Evolutionary conservation across 2,329 filamentous ascomycete species (phyloP), one percentile per base, ranked within the genome.

Genomic region (Sarocladiaceae sp.): DNA sequence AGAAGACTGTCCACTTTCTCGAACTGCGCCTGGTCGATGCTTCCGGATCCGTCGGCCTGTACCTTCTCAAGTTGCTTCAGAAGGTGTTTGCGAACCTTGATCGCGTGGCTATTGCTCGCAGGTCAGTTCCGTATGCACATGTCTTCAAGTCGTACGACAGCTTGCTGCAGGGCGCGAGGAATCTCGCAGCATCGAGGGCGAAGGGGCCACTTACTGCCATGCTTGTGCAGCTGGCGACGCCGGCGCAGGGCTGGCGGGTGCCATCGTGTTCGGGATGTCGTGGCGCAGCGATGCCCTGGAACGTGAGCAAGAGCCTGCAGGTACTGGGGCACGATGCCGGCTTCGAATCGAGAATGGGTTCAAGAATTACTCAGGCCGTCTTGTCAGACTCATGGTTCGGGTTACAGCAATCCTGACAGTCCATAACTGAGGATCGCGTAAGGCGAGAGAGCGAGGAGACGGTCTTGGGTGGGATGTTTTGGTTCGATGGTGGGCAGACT

Each of bases 51-150:
- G 26, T 60, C 59, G 45, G 59, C 60, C 45, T 65, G 64, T 12
- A 72, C 58, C 51, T 64, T 64, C 20, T 69, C 64, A 31, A 72
- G 54, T 47, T 71, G 65, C 53, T 67, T 70, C 45, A 59, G 52
- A 44, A 73, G 56, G 45, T 63, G 58, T 51, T 63, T 69, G 49
- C 67, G 67, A 32, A 69, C 45, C 54, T 68, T 73, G 47, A 66
- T 33, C 15, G 40, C 40, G 29, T 43, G 26, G 46, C 51, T 54
- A 46, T 4, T 27, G 52, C 48, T 50, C 52, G 51, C 50, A 37
- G 29, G 20, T 41, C 40, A 27, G 21, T 23, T 43, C 41, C 19
- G n/a, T n/a, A n/a, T n/a, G n/a, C n/a, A n/a, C n/a, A n/a, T 33
- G 9, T 35, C 33, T 45, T 26, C 40, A 15, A 16, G 20, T 34